Evolutionary conservation across 805 yeast species (phyloP).

Genomic region (Zygotorulaspora sp.): DNA sequence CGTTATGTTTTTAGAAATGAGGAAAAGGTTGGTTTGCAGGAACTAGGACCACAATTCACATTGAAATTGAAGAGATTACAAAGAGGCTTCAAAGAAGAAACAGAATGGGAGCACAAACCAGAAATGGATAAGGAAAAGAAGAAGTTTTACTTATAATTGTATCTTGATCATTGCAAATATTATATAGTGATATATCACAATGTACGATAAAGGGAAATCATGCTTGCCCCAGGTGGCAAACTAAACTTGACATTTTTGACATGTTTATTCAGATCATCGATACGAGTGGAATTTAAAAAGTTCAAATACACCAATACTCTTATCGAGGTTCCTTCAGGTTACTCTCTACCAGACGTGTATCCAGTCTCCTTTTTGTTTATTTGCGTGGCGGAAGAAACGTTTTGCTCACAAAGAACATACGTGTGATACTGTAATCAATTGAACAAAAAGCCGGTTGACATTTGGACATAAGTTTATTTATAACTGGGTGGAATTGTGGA

Average conservation of each 20-base stretch:
- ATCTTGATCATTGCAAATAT: not conserved
- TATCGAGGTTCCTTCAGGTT: too few species aligned
- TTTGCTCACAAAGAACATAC: not conserved
- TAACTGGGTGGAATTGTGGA: not conserved
- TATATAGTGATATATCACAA: not conserved
- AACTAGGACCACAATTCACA: constrained; percentile 95
- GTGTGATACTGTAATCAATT: constrained; percentile 1
- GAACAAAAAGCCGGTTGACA: not conserved
- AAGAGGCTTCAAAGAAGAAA: constrained; percentile 84
- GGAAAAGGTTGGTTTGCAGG: constrained; percentile 91
- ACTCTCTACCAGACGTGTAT: not conserved
- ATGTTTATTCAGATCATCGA: not conserved
- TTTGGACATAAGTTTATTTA: not conserved
- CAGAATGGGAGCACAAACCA: constrained; percentile 94
- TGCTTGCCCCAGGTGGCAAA: constrained; percentile 14
- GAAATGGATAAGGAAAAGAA: constrained; percentile 96
- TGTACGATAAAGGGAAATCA: constrained; percentile 13
- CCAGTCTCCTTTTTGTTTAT: too few species aligned
- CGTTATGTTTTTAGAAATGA: constrained; percentile 86
- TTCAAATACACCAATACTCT: too few species aligned
- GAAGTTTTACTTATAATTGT: constrained; percentile 79
- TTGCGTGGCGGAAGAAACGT: not conserved
- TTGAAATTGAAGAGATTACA: constrained; percentile 82
- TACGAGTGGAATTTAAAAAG: not conserved
- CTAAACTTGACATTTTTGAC: not conserved